Evolutionary conservation across 2,329 filamentous ascomycete genomes (phyloP).

Genomic region (Aspergillus caelatus): DNA sequence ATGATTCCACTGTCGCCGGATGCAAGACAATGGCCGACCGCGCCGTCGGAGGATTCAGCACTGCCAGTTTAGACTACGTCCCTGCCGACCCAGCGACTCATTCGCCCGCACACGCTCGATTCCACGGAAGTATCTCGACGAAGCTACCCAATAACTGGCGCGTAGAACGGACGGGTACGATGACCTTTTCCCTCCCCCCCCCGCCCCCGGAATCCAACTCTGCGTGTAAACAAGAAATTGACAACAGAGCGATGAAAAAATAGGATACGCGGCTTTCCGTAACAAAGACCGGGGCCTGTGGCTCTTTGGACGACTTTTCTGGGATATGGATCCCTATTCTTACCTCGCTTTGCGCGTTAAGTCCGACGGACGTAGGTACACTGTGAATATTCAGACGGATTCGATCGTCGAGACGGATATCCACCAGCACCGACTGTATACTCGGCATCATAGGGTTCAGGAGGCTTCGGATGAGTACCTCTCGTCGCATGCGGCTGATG

Average conservation of each 20-base stretch:
- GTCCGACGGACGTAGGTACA: conserved; percentile 88
- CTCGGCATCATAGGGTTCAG: conserved; percentile 43
- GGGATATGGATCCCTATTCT: conserved; percentile 86
- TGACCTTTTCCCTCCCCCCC: too few relatives aligned
- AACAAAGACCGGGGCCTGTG: conserved; percentile 76
- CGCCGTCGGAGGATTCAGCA: conserved; percentile 85
- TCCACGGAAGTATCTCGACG: conserved; percentile 86
- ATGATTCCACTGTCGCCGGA: conserved; percentile 34
- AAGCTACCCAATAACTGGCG: conserved; percentile 70
- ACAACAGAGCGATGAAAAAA: conserved; percentile 31
- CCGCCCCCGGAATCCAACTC: not conserved
- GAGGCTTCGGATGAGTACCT: conserved; percentile 18
- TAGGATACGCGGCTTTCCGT: conserved; percentile 87
- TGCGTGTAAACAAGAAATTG: not conserved
- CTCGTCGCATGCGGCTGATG: conserved; percentile 15
- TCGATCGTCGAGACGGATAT: conserved; percentile 92
- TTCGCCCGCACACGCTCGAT: conserved; percentile 69
- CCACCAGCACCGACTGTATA: conserved; percentile 85
- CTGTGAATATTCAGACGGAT: conserved; percentile 94
- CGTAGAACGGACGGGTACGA: conserved; percentile 44
- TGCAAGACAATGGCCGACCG: conserved; percentile 81
- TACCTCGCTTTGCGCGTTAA: conserved; percentile 88
- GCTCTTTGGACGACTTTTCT: conserved; percentile 81
- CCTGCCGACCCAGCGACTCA: conserved; percentile 47
- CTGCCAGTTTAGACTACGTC: conserved; percentile 69